Percentiles rank a stretch among this genome's conserved stretches.
Evolutionary conservation across 2,329 filamentous ascomycete species (phyloP).

Genomic region (Pseudocercospora cruenta): DNA sequence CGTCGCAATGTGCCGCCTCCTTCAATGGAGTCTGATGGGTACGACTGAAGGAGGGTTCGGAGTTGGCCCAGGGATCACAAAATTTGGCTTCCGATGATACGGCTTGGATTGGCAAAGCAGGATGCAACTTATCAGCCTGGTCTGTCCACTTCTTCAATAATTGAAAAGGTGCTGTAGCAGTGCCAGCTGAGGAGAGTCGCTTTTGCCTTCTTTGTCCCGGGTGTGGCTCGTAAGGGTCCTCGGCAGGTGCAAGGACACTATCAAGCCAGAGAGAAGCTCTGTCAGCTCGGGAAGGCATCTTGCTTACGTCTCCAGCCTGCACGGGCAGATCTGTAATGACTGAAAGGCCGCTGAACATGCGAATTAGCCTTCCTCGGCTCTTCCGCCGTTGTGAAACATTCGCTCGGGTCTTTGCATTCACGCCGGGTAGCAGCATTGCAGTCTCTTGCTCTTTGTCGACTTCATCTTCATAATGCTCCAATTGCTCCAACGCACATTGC

Average conservation of each 20-base stretch:
- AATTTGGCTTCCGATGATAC: neutral
- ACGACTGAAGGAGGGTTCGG: neutral
- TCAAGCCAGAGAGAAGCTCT: slow-evolving; percentile 11
- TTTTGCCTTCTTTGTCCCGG: slow-evolving; percentile 8
- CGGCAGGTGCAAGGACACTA: neutral
- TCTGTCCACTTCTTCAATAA: slow-evolving; percentile 16
- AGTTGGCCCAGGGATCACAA: neutral
- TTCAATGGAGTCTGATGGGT: neutral
- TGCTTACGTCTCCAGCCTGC: neutral
- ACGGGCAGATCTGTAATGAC: slow-evolving; percentile 9
- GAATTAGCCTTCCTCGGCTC: slow-evolving; percentile 2
- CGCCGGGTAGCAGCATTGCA: slow-evolving; percentile 8
- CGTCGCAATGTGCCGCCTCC: neutral
- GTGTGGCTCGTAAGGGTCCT: slow-evolving; percentile 4
- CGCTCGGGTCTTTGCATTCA: neutral
- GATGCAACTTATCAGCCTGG: neutral
- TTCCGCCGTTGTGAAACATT: slow-evolving; percentile 6
- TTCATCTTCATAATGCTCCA: slow-evolving; percentile 17
- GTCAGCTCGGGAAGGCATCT: neutral
- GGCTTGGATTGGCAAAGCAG: neutral
- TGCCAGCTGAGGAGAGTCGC: slow-evolving; percentile 13
- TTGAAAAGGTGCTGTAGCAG: slow-evolving; percentile 8
- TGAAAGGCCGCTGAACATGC: slow-evolving; percentile 17
- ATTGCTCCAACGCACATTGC: slow-evolving; percentile 13
- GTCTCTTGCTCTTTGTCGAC: slow-evolving; percentile 10